Conservation (phyloP, 1,139 yeast genomes). For the Citeromyces siamensis region DNA sequence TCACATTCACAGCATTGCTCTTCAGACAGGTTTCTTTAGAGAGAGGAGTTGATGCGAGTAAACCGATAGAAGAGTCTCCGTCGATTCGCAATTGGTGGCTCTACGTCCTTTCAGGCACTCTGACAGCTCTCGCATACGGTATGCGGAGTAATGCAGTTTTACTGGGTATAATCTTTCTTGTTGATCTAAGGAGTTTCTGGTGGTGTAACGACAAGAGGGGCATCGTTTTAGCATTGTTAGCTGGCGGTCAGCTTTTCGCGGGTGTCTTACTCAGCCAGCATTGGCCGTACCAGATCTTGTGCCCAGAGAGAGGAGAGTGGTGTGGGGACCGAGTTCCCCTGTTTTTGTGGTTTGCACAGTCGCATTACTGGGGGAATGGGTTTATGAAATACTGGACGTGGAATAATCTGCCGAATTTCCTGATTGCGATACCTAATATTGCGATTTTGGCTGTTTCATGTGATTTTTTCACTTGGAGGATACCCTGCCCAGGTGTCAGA, state of each 20-base stretch:
- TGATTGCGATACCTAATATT: conserved; percentile 64
- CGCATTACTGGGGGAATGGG: conserved; percentile 78
- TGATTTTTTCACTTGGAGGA: conserved; percentile 17
- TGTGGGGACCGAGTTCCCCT: conserved; percentile 47
- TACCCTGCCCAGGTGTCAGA: conserved; percentile 16
- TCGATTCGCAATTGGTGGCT: conserved; percentile 6
- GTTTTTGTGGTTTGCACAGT: conserved; percentile 65
- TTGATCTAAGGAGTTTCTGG: conserved; percentile 38
- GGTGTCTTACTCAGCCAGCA: conserved; percentile 35
- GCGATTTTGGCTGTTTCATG: conserved; percentile 20
- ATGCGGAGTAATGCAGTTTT: conserved; percentile 69
- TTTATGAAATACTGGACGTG: conserved; percentile 72
- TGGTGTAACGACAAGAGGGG: conserved; percentile 11
- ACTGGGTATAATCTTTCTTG: conserved; percentile 54
- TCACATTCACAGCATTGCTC: conserved; percentile 47
- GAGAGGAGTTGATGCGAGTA: conserved; percentile 6
- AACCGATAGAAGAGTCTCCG: background rate
- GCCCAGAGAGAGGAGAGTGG: conserved; percentile 70
- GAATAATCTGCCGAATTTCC: conserved; percentile 72
- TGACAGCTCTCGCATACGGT: conserved; percentile 44
- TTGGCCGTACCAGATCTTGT: conserved; percentile 42
- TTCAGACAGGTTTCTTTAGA: conserved; percentile 30
- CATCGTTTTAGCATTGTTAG: conserved; percentile 3
- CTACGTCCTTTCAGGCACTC: conserved; percentile 43
- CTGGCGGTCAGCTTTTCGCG: conserved; percentile 6